Conservation (phyloP, 2,329 filamentous ascomycete species). For the Grosmannia clavigera region DNA sequence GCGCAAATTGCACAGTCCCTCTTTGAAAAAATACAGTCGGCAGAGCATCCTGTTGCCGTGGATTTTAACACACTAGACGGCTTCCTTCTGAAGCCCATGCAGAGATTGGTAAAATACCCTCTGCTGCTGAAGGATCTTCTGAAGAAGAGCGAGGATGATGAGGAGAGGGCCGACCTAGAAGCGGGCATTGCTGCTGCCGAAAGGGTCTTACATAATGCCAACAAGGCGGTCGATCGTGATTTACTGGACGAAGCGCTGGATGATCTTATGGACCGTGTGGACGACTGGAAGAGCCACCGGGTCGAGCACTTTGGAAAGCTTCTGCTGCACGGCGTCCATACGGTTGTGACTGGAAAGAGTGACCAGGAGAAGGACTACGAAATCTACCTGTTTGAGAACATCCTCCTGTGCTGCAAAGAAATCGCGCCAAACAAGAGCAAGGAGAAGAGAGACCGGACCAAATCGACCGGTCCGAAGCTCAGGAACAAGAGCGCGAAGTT, state of each 20-base stretch:
- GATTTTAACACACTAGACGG: slow-evolving; percentile 81
- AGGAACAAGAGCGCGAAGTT: slow-evolving; percentile 64
- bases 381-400: slow-evolving; percentile 93
- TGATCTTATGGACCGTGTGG: slow-evolving; percentile 70
- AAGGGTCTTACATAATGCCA: slow-evolving; percentile 70
- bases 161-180: slow-evolving; percentile 58
- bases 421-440: slow-evolving; percentile 72
- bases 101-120: slow-evolving; percentile 88
- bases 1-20: slow-evolving; percentile 72
- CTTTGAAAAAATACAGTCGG: slow-evolving; percentile 73
- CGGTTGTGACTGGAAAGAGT: slow-evolving; percentile 77
- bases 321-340: slow-evolving; percentile 79
- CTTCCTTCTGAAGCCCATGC: slow-evolving; percentile 93
- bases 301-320: slow-evolving; percentile 87
- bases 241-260: slow-evolving; percentile 71
- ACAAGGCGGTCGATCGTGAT: slow-evolving; percentile 82
- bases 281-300: slow-evolving; percentile 93
- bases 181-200: slow-evolving; percentile 72
- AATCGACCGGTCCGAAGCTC: slow-evolving; percentile 41
- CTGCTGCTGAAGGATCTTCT: slow-evolving; percentile 78
- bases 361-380: slow-evolving; percentile 96
- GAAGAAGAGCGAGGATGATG: slow-evolving; percentile 70
- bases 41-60: slow-evolving; percentile 67
- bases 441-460: slow-evolving; percentile 59
- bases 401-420: slow-evolving; percentile 94